Evolutionary conservation across 2,329 filamentous ascomycete species (phyloP).

Genomic region (Penicillium sp.): DNA sequence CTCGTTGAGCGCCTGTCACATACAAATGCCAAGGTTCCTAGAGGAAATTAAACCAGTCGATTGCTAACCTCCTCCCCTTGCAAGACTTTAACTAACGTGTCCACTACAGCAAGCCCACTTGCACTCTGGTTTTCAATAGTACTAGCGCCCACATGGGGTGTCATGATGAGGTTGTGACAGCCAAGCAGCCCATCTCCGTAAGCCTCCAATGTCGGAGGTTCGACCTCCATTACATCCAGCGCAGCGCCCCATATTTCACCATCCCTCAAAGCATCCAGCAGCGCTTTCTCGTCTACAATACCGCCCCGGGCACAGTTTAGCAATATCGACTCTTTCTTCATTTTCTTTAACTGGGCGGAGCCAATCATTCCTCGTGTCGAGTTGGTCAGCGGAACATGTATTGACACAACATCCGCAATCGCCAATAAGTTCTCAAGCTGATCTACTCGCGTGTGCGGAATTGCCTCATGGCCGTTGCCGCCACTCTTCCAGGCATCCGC

Average conservation of each 20-base stretch:
- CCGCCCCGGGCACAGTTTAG: slow-evolving; percentile 36
- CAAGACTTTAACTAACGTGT: slow-evolving; percentile 29
- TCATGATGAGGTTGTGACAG: slow-evolving; percentile 29
- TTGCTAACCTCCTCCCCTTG: slow-evolving; percentile 15
- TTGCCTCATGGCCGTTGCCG: background rate
- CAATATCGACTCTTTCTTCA: slow-evolving; percentile 34
- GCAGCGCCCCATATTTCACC: slow-evolving; percentile 33
- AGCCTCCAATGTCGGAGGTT: slow-evolving; percentile 31
- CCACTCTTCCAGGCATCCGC: slow-evolving; percentile 24
- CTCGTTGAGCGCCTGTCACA: background rate
- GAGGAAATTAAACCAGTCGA: background rate
- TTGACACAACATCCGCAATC: slow-evolving; percentile 18
- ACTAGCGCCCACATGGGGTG: slow-evolving; percentile 43
- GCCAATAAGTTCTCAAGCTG: background rate
- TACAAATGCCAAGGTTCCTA: background rate
- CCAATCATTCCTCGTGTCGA: slow-evolving; percentile 28
- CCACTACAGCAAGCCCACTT: slow-evolving; percentile 15
- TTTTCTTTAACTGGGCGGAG: slow-evolving; percentile 24
- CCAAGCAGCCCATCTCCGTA: slow-evolving; percentile 27
- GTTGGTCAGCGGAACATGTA: slow-evolving; percentile 30
- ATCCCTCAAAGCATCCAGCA: slow-evolving; percentile 25
- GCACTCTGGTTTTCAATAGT: slow-evolving; percentile 34
- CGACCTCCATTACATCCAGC: slow-evolving; percentile 33
- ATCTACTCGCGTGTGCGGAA: slow-evolving; percentile 26
- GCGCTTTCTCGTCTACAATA: slow-evolving; percentile 31